Evolutionary conservation across 345 rosid genomes (phyloP).

Genomic region (Dimocarpus longan): DNA sequence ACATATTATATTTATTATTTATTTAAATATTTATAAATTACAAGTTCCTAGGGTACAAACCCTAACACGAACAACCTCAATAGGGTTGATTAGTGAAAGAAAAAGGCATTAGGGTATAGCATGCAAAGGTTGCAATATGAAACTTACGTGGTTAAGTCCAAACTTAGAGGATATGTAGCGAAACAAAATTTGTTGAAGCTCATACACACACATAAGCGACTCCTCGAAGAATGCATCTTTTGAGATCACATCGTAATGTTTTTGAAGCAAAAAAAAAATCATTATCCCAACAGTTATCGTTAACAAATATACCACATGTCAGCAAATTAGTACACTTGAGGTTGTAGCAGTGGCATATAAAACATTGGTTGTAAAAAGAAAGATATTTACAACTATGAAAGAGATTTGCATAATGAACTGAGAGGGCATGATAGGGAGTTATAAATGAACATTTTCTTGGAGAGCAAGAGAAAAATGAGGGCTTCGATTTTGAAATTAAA

Average conservation of each 20-base stretch:
- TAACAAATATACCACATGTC: not conserved
- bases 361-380: not conserved
- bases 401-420: not conserved
- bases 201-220: not conserved
- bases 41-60: no score
- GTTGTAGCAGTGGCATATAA: not conserved
- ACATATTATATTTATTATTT: no score
- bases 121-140: no score
- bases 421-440: not conserved
- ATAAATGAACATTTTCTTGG: not conserved
- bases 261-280: not conserved
- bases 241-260: not conserved
- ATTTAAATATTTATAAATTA: no score
- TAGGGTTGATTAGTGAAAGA: no score
- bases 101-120: no score
- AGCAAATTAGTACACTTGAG: not conserved
- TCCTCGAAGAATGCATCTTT: not conserved
- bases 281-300: not conserved
- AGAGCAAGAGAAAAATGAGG: not conserved
- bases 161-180: no score
- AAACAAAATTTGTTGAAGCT: not conserved
- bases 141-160: no score
- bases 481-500: not conserved
- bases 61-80: no score
- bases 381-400: not conserved